Base-by-base conservation (phyloP, 805 yeast species). In the Kurtzmaniella fragi region DNA sequence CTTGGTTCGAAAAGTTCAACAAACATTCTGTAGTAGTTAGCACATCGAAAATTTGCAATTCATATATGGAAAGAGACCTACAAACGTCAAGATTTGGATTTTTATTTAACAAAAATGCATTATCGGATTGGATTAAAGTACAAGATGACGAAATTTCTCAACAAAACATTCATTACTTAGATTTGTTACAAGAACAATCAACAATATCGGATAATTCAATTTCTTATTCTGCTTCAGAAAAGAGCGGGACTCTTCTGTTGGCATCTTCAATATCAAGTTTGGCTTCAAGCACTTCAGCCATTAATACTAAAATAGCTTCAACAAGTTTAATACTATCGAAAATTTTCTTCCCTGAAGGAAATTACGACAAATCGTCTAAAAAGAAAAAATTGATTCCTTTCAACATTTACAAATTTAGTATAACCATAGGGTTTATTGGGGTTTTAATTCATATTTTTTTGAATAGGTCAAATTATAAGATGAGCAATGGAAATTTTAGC, bases 1-100 rank as follows among this genome's bases (percentile, higher is more conserved):
- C 1, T 71, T 93, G 46, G 93, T 93, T 98, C 89, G 97, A 2
- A 87, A 84, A 60, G 98, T 93, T 62, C 80, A 79, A 31, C 99
- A 93, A 62, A 84, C 90, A 5, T 81, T 71, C 93, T 41, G 75
- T 90, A 13, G 75, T 78, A 48, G 98, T 89, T 2, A 84, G 96
- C 2, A 73, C 80, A 10, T 78, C 90, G 60, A 74, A 98, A 47
- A 60, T 84, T 10, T 38, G 34, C 7, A 35, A 31, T n/a, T 31
- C 54, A 14, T 31, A 33, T 17, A 25, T 39, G 4, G 43, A 42
- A 28, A 31, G 35, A 25, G 32, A 39, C 3, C 15, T 23, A 2
- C 46, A 49, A 29, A 29, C 35, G 39, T 6, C 28, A 17, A 15
- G 30, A 8, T 46, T 42, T 31, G 23, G 32, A 16, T 15, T 34